Conservation (phyloP, 116 monocot genomes). For the Dioscorea cayenensis region DNA sequence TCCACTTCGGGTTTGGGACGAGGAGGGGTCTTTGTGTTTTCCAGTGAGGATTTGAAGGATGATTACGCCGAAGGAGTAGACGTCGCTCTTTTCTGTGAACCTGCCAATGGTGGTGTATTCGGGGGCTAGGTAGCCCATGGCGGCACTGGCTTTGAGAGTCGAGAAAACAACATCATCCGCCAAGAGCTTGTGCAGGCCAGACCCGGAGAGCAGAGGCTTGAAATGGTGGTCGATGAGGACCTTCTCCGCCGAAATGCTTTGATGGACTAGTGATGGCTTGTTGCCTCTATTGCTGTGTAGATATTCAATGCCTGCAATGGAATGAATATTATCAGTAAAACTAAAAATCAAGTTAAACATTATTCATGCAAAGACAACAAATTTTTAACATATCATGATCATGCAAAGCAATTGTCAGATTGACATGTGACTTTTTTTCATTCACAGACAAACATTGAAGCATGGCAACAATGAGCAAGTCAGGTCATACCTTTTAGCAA, state of each 20-base stretch:
- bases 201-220: slow-evolving; percentile 56
- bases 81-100: slow-evolving; percentile 87
- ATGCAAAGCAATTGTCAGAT: background rate
- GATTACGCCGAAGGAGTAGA: slow-evolving; percentile 85
- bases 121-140: slow-evolving; percentile 91
- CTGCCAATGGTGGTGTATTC: slow-evolving; percentile 88
- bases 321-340: background rate
- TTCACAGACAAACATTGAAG: background rate
- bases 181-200: slow-evolving; percentile 79
- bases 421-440: background rate
- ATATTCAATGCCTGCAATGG: slow-evolving; percentile 73
- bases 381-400: background rate
- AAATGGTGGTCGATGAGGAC: slow-evolving; percentile 69
- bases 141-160: slow-evolving; percentile 83
- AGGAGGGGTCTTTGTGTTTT: slow-evolving; percentile 42
- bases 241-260: slow-evolving; percentile 82
- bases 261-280: slow-evolving; percentile 77
- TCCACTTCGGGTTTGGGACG: slow-evolving; percentile 25
- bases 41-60: slow-evolving; percentile 76
- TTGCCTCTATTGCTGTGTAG: slow-evolving; percentile 59
- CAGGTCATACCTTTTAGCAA: slow-evolving; percentile 63
- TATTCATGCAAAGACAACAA: background rate
- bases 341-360: background rate
- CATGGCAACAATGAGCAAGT: background rate
- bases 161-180: slow-evolving; percentile 93